Evolutionary conservation across 2,329 filamentous ascomycete genomes (phyloP).

Genomic region (Epicoccum sorghinum): DNA sequence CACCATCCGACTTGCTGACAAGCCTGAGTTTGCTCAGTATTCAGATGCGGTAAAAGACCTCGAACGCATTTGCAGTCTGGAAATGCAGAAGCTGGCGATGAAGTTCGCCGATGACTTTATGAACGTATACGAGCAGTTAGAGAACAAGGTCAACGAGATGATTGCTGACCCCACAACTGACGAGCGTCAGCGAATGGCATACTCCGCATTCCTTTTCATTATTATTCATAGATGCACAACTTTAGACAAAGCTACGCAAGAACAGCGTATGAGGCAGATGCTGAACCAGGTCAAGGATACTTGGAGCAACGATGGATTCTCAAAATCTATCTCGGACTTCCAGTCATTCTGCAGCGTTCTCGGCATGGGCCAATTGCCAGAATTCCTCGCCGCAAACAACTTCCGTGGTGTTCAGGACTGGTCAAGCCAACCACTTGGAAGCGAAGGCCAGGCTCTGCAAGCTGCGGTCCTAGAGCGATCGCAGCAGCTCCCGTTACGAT

Average conservation of each 20-base stretch:
- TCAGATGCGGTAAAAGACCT: conserved; percentile 90
- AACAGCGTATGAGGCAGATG: conserved; percentile 76
- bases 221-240: conserved; percentile 86
- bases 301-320: conserved; percentile 77
- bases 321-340: conserved; percentile 74
- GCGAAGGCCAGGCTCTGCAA: conserved; percentile 79
- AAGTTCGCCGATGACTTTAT: conserved; percentile 92
- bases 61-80: conserved; percentile 81
- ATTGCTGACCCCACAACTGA: conserved; percentile 74
- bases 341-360: conserved; percentile 79
- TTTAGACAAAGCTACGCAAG: conserved; percentile 72
- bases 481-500: conserved; percentile 77
- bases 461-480: conserved; percentile 77
- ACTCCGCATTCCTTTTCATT: conserved; percentile 90
- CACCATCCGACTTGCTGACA: conserved; percentile 76
- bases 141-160: conserved; percentile 81
- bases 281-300: conserved; percentile 79
- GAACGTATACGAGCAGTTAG: conserved; percentile 85
- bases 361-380: conserved; percentile 78
- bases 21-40: conserved; percentile 73
- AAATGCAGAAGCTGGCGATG: conserved; percentile 85
- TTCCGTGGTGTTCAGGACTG: conserved; percentile 83
- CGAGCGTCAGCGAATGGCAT: conserved; percentile 82
- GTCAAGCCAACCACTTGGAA: conserved; percentile 77
- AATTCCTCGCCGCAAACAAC: conserved; percentile 74